Conservation (phyloP, 768 basidiomycete species). For the Leucocoprinus leucothites region DNA sequence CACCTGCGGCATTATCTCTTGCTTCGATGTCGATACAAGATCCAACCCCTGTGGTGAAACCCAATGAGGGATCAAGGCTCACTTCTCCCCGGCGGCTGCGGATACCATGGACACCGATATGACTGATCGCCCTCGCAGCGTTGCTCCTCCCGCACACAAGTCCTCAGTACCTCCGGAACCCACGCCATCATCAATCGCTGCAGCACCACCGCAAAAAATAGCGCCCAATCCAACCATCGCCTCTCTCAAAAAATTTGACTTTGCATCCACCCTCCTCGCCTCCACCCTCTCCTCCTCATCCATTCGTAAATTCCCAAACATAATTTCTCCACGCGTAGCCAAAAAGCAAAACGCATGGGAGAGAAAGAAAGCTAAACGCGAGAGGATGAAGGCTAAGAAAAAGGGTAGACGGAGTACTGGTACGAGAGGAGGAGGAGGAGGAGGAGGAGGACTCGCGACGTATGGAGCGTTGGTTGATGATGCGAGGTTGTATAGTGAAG, state of each 20-base stretch:
- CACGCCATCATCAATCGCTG: background rate
- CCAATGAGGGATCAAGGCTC: too few species aligned
- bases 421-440: background rate
- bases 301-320: slow-evolving; percentile 14
- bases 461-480: slow-evolving; percentile 58
- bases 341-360: slow-evolving; percentile 24
- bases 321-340: slow-evolving; percentile 26
- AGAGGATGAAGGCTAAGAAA: background rate
- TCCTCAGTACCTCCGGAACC: background rate
- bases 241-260: background rate
- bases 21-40: slow-evolving; percentile 10
- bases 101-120: too few species aligned
- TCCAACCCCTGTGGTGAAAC: background rate
- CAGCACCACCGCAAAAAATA: background rate
- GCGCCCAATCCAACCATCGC: background rate
- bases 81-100: too few species aligned
- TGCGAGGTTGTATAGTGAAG: slow-evolving; percentile 39
- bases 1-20: slow-evolving; percentile 14
- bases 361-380: slow-evolving; percentile 16
- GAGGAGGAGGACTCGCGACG: slow-evolving; percentile 35
- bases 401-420: background rate
- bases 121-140: too few species aligned
- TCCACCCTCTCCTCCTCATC: background rate
- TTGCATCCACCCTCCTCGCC: slow-evolving; percentile 6
- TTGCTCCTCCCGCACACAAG: too few species aligned